Evolutionary conservation across 306 rosid species (phyloP).

Genomic region (Trichosanthes truncata): DNA sequence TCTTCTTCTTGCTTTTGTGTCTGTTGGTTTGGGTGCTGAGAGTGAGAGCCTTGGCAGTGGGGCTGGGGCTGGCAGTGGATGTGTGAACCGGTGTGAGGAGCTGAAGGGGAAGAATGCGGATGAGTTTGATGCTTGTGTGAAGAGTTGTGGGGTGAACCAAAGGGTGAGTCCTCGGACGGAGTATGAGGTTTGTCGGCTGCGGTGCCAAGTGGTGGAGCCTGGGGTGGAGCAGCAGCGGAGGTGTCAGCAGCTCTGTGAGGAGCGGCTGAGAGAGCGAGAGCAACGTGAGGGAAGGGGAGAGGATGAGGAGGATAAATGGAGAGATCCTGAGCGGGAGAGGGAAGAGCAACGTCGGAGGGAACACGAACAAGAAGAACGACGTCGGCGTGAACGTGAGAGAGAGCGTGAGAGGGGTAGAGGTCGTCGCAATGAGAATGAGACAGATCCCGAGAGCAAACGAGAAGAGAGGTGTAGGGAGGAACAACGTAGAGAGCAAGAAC

Average conservation of each 20-base stretch:
- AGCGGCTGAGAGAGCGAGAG: background rate
- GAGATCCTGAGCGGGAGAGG: background rate
- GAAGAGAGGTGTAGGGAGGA: background rate
- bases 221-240: background rate
- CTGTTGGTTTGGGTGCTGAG: constrained; percentile 3
- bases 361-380: constrained; percentile 5
- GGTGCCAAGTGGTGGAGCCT: background rate
- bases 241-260: constrained; percentile 5
- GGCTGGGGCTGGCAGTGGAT: background rate
- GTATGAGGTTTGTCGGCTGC: background rate
- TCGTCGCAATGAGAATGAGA: too few relatives aligned
- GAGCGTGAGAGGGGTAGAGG: too few relatives aligned
- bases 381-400: too few relatives aligned
- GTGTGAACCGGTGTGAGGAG: background rate
- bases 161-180: background rate
- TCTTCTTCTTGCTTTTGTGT: constrained; percentile 9
- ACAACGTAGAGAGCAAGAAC: background rate
- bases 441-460: too few relatives aligned
- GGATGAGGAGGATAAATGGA: background rate
- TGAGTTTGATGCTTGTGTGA: constrained; percentile 7
- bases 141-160: background rate
- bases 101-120: background rate
- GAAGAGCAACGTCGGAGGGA: too few relatives aligned
- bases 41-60: background rate
- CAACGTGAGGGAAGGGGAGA: background rate